Base-by-base conservation (phyloP, 2,329 filamentous ascomycete species). In the Zasmidium citrigriseum region DNA sequence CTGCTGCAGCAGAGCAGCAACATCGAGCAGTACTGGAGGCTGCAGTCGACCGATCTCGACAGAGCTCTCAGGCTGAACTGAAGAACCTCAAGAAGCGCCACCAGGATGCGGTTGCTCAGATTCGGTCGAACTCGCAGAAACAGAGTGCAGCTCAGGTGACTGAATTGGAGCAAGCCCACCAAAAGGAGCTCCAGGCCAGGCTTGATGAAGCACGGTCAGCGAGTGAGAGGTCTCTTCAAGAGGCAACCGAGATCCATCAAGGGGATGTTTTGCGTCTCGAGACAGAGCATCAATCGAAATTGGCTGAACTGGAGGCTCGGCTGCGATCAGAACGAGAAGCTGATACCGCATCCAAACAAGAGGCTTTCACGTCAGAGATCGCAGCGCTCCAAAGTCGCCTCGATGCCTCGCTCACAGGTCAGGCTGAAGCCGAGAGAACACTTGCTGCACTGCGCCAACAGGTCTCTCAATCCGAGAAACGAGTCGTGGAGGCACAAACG, bases 401-500 rank as follows among this genome's bases (percentile, higher is more conserved):
- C 10, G 67, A 69, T 54, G 64, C 63, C 12, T 61, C 68, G 29
- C 57, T 67, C 54, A 67, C 55, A 20, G 59, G 64, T n/a, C 68
- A 63, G 52, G 66, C 65, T 18, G 64, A 68, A 49, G 63, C 67
- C 2, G 67, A 67, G 55, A 53, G 63, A 20, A 54, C 60, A 2
- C 50, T 68, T 12, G 63, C 63, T 20, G 46, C 57, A 21, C 51
- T 67, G 12, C 63, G 64, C 9, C 59, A 61, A 52, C 59, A 65
- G 46, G 52, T 62, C n/a, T 27, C 58, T 16, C 59, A 61, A 14
- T 58, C 60, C 18, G 66, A 69, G 23, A 59, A 63, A 29, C 61
- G 64, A 11, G 51, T 61, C 21, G 46, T 47, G 2, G 66, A 67
- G n/a, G 59, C 54, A 4, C 62, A 61, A 29, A 46, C 55, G 1